Evolutionary conservation across 768 basidiomycete genomes (phyloP), one percentile per base, ranked within the genome.

Genomic region (Mycena floridula): DNA sequence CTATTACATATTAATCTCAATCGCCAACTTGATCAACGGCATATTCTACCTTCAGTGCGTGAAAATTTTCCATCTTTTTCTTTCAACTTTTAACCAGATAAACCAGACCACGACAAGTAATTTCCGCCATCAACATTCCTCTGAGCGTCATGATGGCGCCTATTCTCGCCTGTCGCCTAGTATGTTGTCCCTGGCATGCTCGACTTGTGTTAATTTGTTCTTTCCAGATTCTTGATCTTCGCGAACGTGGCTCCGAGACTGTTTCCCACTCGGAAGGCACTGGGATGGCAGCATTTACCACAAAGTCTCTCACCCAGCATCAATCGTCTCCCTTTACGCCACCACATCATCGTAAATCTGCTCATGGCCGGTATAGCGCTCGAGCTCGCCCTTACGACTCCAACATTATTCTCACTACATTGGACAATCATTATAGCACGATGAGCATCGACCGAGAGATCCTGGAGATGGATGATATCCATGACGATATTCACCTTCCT

Each of bases 1-100:
- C 60, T 90, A 89, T 56, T 90, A 88, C 57, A 73, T 90, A 47
- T 62, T 90, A 51, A 89, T 90, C 58, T 89, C 87, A n/a, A 79
- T 89, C 41, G 87, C 87, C 39, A 90, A 90, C 66, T 65, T 90
- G 68, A 79, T 89, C 58, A 89, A 89, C 50, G 87, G 87, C 35
- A 82, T 89, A 26, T 89, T 89, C 59, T 89, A 89, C 60, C 74
- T 89, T n/a, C 87, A 89, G 85, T 86, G 52, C 51, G 81, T 44
- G 5, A 45, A 27, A n/a, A 12, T 24, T 35, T 45, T 16, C 16
- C 13, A 2, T n/a, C n/a, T n/a, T 16, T 18, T 37, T 42, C 44
- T 43, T 41, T 46, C 32, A 49, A 22, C 40, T 50, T 40, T 50
- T 52, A 42, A 25, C 35, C 42, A 53, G 42, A n/a, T n/a, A 51